Evolutionary conservation across 768 basidiomycete genomes (phyloP), one percentile per base, ranked within the genome.

Genomic region (Termitomyces sp.): DNA sequence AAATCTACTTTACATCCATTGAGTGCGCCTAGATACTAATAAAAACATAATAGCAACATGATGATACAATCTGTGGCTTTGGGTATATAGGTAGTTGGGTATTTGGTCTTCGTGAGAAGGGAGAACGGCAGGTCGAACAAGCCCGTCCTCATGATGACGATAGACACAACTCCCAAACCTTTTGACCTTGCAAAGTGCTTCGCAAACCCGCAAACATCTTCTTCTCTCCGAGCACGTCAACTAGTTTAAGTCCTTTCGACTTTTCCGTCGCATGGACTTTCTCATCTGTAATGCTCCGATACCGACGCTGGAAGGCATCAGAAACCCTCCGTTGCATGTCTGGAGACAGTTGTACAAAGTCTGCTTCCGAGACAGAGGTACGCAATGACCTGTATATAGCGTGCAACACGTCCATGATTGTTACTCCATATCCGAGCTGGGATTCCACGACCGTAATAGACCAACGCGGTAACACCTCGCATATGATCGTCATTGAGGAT

Each of bases 141-240:
- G 48, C 19, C 10, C 21, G 16, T 59, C 45, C 49, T 47, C 35
- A 54, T 47, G 17, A 43, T 58, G 49, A 64, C 44, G 43, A 57
- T 21, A 71, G 61, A 52, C 67, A 53, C 32, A 77, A 60, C 53
- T 61, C 71, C 80, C 76, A 82, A 4, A 71, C 68, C 25, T 72
- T 68, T 6, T 73, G 71, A 2, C 69, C 62, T 47, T 65, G 66
- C 50, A 66, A 62, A 49, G 69, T 66, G 27, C 58, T 66, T 3
- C 70, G 73, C 35, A 83, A 56, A 25, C 81, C 82, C 63, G 65
- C 66, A 65, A 82, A 81, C 23, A 59, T 62, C 14, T 68, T 74
- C 17, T 66, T 69, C 38, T 68, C 74, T 48, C 71, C 66, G 47
- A 86, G 66, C 62, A 82, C 84, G 66, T 86, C 84, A 0, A 86